Conservation (phyloP, 2,329 filamentous ascomycete species). For the Pseudogymnoascus sp. region DNA sequence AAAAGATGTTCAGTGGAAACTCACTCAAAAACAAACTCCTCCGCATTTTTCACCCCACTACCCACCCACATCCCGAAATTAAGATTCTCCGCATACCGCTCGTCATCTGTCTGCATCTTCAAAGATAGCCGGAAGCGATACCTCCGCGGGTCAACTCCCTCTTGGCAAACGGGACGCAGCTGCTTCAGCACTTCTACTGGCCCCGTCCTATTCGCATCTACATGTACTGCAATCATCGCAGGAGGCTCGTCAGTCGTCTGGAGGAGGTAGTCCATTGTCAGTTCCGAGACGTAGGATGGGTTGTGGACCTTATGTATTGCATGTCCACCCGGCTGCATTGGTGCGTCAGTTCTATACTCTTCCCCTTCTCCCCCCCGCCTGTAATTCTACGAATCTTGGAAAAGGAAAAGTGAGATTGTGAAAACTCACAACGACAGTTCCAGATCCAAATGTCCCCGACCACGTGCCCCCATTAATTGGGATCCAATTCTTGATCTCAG, state of each 20-base stretch:
- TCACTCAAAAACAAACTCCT: conserved; percentile 41
- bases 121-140: conserved; percentile 44
- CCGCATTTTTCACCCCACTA: conserved; percentile 40
- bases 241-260: conserved; percentile 41
- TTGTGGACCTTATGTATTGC: conserved; percentile 9
- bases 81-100: conserved; percentile 41
- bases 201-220: conserved; percentile 41
- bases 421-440: conserved; percentile 34
- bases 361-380: conserved; percentile 13
- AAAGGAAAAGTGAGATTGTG: not conserved
- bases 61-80: conserved; percentile 45
- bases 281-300: conserved; percentile 13
- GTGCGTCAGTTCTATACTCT: conserved; percentile 33
- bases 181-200: conserved; percentile 32
- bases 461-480: conserved; percentile 41
- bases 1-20: conserved; percentile 9
- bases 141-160: conserved; percentile 24
- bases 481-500: conserved; percentile 42
- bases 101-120: conserved; percentile 43
- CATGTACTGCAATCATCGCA: conserved; percentile 40
- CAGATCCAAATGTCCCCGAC: conserved; percentile 43
- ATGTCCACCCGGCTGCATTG: conserved; percentile 25
- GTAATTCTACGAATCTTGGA: not conserved
- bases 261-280: conserved; percentile 44
- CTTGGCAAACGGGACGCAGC: conserved; percentile 21